Evolutionary conservation across 371 early-diverging fungal species (phyloP).

Genomic region (Basidiobolus meristosporus): DNA sequence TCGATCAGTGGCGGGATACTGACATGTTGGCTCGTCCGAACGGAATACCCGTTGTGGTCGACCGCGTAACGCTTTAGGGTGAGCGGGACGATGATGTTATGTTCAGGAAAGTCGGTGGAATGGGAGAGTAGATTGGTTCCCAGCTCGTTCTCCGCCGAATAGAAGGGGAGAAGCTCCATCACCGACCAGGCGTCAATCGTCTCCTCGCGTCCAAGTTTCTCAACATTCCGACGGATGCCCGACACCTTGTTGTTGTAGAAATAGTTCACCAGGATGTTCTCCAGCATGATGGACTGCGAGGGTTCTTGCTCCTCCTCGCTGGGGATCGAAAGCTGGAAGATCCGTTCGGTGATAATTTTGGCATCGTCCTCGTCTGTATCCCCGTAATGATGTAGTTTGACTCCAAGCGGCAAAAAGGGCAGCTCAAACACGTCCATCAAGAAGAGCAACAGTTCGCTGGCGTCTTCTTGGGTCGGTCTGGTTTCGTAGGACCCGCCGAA

Average conservation of each 20-base stretch:
- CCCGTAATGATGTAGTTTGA: slow-evolving; percentile 30
- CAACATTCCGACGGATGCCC: slow-evolving; percentile 8
- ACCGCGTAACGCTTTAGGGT: slow-evolving; percentile 29
- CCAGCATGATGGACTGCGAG: too few relatives aligned
- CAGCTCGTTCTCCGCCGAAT: slow-evolving; percentile 29
- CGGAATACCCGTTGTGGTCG: slow-evolving; percentile 9
- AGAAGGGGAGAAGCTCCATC: slow-evolving; percentile 30
- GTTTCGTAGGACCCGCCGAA: background rate
- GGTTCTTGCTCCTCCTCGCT: slow-evolving; percentile 2
- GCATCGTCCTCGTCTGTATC: slow-evolving; percentile 23
- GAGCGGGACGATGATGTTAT: slow-evolving; percentile 23
- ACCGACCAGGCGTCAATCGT: slow-evolving; percentile 32
- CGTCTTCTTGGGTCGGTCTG: slow-evolving; percentile 26
- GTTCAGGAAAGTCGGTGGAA: slow-evolving; percentile 14
- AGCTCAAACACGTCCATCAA: slow-evolving; percentile 25
- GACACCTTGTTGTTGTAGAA: slow-evolving; percentile 15
- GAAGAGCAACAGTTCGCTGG: slow-evolving; percentile 30
- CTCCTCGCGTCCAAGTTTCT: too few relatives aligned
- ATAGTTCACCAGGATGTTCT: slow-evolving; percentile 11
- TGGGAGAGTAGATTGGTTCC: slow-evolving; percentile 1
- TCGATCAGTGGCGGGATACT: slow-evolving; percentile 20
- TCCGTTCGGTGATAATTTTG: slow-evolving; percentile 29
- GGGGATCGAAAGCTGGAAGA: slow-evolving; percentile 23
- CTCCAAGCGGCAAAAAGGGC: slow-evolving; percentile 31
- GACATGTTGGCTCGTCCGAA: slow-evolving; percentile 17